phyloP scores from a whole-genome alignment of 495 filamentous ascomycete species.

The Podospora australis region DNA sequence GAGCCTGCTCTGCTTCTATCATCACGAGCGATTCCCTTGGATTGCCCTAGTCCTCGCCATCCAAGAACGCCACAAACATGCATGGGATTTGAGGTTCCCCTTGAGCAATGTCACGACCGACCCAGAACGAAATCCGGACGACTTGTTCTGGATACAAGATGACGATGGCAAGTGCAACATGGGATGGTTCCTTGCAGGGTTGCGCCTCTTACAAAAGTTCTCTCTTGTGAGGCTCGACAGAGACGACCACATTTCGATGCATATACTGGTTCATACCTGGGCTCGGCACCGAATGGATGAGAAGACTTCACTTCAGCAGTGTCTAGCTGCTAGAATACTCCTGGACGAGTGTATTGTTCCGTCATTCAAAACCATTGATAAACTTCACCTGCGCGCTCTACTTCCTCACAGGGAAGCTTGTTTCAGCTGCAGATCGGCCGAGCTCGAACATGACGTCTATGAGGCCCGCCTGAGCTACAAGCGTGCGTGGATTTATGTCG shows the following conservation, averaged over 20 bases:
- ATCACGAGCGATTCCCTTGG: constrained; percentile 12
- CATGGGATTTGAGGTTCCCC: background rate
- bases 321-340: background rate
- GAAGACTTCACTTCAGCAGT: constrained; percentile 5
- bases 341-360: background rate
- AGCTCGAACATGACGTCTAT: background rate
- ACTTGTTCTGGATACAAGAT: background rate
- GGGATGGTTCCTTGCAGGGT: background rate
- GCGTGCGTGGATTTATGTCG: constrained; percentile 1
- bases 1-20: constrained; percentile 14
- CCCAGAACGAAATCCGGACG: constrained; percentile 2
- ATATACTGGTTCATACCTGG: background rate
- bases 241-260: background rate
- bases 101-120: background rate
- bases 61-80: background rate
- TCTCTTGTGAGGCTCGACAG: constrained; percentile 11
- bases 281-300: background rate
- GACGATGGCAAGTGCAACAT: background rate
- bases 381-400: background rate
- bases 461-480: constrained; percentile 3
- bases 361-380: background rate
- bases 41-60: background rate
- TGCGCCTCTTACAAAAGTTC: constrained; percentile 6
- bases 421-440: background rate
- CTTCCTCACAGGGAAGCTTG: constrained; percentile 1